Conservation (phyloP, 305 asterid species). For the Fraxinus dipetala region DNA sequence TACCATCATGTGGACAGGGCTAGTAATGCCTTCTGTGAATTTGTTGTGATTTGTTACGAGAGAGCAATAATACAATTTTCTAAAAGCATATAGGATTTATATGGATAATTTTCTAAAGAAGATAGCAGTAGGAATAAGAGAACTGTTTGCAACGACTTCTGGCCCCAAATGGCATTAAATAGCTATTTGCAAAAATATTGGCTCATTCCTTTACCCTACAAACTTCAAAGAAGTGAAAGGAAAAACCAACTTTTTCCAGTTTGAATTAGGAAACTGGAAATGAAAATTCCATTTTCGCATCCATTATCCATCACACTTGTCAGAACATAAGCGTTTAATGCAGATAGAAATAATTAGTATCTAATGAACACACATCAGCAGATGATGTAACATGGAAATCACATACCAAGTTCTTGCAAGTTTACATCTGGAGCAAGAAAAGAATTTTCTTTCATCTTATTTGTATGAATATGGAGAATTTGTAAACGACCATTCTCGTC, state of each 20-base stretch:
- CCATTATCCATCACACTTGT: background rate
- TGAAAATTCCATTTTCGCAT: background rate
- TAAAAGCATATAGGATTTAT: slow-evolving; percentile 7
- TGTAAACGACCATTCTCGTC: slow-evolving; percentile 96
- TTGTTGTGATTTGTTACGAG: slow-evolving; percentile 8
- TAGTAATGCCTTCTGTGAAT: background rate
- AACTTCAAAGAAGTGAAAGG: slow-evolving; percentile 11
- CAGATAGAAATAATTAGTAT: slow-evolving; percentile 1
- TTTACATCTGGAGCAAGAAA: slow-evolving; percentile 92
- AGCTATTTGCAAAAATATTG: slow-evolving; percentile 13
- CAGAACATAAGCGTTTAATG: background rate
- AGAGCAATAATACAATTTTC: slow-evolving; percentile 6
- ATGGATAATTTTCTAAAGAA: background rate
- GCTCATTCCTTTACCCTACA: slow-evolving; percentile 6
- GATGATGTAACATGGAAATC: slow-evolving; percentile 15
- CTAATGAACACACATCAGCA: background rate
- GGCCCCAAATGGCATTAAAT: slow-evolving; percentile 3
- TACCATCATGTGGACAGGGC: background rate
- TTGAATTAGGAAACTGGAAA: background rate
- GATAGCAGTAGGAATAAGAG: background rate
- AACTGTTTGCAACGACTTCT: background rate
- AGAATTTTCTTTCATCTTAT: slow-evolving; percentile 93
- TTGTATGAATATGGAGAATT: slow-evolving; percentile 96
- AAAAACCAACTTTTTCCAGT: background rate
- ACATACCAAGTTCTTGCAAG: slow-evolving; percentile 89